phyloP scores from a whole-genome alignment of 2,329 filamentous ascomycete genomes.

The Aspergillus cejpii region DNA sequence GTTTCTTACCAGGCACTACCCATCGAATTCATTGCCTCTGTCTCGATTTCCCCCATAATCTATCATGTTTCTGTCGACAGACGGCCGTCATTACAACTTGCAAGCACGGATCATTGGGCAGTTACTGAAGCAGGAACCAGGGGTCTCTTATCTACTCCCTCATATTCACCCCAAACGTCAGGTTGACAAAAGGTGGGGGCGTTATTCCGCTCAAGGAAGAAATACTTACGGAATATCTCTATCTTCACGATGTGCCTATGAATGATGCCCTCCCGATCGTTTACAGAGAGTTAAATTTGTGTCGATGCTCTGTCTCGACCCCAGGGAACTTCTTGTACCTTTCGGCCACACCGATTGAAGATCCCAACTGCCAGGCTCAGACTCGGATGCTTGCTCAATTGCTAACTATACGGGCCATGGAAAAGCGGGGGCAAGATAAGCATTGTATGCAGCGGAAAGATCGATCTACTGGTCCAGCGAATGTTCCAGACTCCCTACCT shows the following conservation, averaged over 20 bases:
- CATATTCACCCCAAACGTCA: constrained; percentile 16
- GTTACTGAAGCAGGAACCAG: not conserved
- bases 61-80: not conserved
- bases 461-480: not conserved
- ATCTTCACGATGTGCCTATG: not conserved
- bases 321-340: not conserved
- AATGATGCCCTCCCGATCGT: not conserved
- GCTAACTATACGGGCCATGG: not conserved
- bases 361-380: not conserved
- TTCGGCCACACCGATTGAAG: not conserved
- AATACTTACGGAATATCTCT: not conserved
- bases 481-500: not conserved
- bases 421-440: not conserved
- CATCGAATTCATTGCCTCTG: not conserved
- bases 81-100: not conserved
- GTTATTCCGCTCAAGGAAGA: not conserved
- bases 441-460: not conserved
- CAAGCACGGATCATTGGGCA: not conserved
- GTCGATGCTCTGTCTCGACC: not conserved
- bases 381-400: not conserved
- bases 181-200: constrained; percentile 12
- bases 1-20: not conserved
- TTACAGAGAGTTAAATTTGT: not conserved
- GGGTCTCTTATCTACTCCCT: not conserved
- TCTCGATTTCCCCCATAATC: not conserved